Percentiles rank a stretch among this genome's conserved stretches.
Conservation (phyloP, 2,329 filamentous ascomycete genomes). For the Zasmidium citrigriseum region DNA sequence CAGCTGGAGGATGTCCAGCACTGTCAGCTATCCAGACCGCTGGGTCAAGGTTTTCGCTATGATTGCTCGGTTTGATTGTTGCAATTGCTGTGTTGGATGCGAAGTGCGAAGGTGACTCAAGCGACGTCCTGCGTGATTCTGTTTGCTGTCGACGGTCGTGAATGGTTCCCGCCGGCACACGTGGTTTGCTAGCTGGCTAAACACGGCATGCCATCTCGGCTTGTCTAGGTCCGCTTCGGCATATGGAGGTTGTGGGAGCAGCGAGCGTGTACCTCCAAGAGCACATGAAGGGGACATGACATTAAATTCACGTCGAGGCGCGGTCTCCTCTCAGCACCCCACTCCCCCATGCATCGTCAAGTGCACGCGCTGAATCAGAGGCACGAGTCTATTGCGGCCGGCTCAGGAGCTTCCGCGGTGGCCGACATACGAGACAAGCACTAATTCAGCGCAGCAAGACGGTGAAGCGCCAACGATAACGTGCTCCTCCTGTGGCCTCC, state of each 20-base stretch:
- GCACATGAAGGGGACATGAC: not conserved
- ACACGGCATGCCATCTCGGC: slow-evolving; percentile 1
- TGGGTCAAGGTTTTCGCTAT: slow-evolving; percentile 17
- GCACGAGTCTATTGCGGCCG: not conserved
- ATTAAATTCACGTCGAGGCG: not conserved
- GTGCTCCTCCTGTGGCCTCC: not conserved
- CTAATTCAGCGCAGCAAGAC: slow-evolving; percentile 9
- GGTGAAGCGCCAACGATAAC: not conserved
- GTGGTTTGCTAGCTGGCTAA: not conserved
- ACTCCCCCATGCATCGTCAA: not conserved
- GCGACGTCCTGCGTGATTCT: not conserved
- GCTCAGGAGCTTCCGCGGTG: not conserved
- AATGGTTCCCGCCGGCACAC: not conserved
- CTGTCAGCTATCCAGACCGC: slow-evolving; percentile 16
- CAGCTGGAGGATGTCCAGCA: slow-evolving; percentile 16
- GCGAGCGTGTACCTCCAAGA: too few species aligned
- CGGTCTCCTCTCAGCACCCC: not conserved
- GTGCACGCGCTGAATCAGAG: slow-evolving; percentile 2
- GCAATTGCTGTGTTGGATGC: slow-evolving; percentile 9
- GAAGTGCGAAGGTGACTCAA: slow-evolving; percentile 10
- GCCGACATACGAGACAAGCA: slow-evolving; percentile 2
- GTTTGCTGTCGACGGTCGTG: not conserved
- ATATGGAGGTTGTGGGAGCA: too few species aligned
- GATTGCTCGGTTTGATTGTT: slow-evolving; percentile 16
- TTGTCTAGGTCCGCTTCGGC: not conserved